A percentile compares a stretch with the other conserved stretches of the same genome.
phyloP scores from a whole-genome alignment of 495 filamentous ascomycete genomes.

The Penicillium goetzii region DNA sequence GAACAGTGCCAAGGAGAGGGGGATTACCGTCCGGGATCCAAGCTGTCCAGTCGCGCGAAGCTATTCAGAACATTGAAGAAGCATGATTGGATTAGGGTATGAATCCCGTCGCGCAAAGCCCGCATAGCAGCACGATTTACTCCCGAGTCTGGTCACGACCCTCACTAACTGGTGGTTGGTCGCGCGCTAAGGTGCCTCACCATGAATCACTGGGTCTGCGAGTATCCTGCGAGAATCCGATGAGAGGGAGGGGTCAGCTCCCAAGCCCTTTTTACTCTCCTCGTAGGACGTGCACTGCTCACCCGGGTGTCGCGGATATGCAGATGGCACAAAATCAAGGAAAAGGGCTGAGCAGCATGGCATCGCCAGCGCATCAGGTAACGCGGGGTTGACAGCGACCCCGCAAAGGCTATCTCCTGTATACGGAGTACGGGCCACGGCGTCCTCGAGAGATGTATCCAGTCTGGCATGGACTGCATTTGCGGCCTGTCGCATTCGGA shows the following conservation, averaged over 20 bases:
- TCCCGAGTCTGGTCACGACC: background rate
- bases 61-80: background rate
- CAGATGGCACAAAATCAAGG: slow-evolving; percentile 24
- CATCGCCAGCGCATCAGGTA: slow-evolving; percentile 38
- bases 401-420: slow-evolving; percentile 19
- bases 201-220: slow-evolving; percentile 4
- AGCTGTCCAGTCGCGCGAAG: background rate
- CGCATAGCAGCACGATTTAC: slow-evolving; percentile 4
- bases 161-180: background rate
- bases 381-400: slow-evolving; percentile 32
- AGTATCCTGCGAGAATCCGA: background rate
- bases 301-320: slow-evolving; percentile 22
- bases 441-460: background rate
- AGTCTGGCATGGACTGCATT: slow-evolving; percentile 4
- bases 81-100: background rate
- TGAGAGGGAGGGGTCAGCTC: background rate
- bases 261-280: background rate
- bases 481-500: slow-evolving; percentile 1
- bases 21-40: background rate
- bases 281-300: slow-evolving; percentile 3
- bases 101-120: background rate
- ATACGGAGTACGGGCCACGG: slow-evolving; percentile 6
- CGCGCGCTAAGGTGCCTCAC: slow-evolving; percentile 7
- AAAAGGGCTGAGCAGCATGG: slow-evolving; percentile 23
- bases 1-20: slow-evolving; percentile 1